phyloP scores from a whole-genome alignment of 345 rosid genomes.

The Camelina hispida region DNA sequence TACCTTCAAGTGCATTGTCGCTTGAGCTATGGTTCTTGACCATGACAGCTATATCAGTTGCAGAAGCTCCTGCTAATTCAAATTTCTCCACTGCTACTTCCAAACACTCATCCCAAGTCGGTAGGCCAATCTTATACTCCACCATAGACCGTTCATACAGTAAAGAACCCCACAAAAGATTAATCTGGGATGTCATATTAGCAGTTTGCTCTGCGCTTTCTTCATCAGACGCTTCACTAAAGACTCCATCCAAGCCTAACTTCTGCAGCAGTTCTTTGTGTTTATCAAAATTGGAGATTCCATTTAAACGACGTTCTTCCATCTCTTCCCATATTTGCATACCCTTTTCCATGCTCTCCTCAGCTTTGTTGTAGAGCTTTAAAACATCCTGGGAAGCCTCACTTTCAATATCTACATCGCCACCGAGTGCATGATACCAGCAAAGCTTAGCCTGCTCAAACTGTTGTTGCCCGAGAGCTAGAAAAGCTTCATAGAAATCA shows the following conservation, averaged over 20 bases:
- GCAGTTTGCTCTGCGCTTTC: conserved; percentile 75
- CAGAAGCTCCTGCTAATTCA: conserved; percentile 96
- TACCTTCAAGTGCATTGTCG: conserved; percentile 85
- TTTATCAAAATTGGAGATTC: conserved; percentile 69
- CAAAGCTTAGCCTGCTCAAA: conserved; percentile 95
- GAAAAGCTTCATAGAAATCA: conserved; percentile 85
- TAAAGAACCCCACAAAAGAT: conserved; percentile 92
- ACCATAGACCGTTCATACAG: conserved; percentile 93
- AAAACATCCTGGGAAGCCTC: conserved; percentile 81
- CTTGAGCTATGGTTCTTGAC: conserved; percentile 97
- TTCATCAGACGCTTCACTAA: conserved; percentile 63
- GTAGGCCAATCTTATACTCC: conserved; percentile 80
- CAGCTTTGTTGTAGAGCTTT: conserved; percentile 87
- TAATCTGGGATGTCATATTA: conserved; percentile 84
- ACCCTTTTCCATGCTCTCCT: conserved; percentile 92
- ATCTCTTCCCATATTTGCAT: conserved; percentile 95
- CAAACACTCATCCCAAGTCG: conserved; percentile 97
- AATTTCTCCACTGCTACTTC: conserved; percentile 98
- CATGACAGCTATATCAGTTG: conserved; percentile 94
- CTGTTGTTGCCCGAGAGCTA: conserved; percentile 94
- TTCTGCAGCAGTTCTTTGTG: conserved; percentile 66
- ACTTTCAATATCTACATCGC: conserved; percentile 59
- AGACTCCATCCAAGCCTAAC: conserved; percentile 60
- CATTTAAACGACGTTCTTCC: conserved; percentile 79
- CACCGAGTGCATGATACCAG: conserved; percentile 81